Evolutionary conservation across 2,329 filamentous ascomycete genomes (phyloP), one percentile per base, ranked within the genome.

Genomic region (Aspergillus sp.): DNA sequence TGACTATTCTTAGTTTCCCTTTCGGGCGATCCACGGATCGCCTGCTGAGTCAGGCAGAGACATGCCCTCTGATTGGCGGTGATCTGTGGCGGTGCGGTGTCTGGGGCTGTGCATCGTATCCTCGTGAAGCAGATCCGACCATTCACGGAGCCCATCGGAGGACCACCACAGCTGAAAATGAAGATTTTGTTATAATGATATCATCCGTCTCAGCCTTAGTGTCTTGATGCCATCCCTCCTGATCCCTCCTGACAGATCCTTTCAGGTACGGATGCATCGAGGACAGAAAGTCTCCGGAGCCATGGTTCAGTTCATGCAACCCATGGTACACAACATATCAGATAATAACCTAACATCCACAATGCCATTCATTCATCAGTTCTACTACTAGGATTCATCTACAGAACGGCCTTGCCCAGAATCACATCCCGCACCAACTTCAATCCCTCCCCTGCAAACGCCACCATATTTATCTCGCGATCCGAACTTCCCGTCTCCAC

Each of bases 401-500:
- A 51, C 38, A 52, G 16, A 16, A 23, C 45, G 10, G 50, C 58
- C 47, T 61, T 56, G 43, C 55, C 60, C 41, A 76, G 76, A 38
- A 86, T 75, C 31, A 83, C 78, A 69, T 86, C 83, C 60, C 73
- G 76, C 58, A 86, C 65, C 56, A 86, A 64, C 61, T 65, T 78
- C 71, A 86, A 69, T 20, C 73, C 82, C 66, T 83, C 82, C 3
- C 76, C 73, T 0, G 84, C 82, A 75, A 87, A 87, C 34, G 68
- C 67, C 53, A 86, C 75, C 84, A 87, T 87, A 63, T 87, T 88
- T 47, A 59, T 78, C 63, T 81, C 78, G 51, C 84, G 71, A 62
- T 86, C 78, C 2, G 66, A 72, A 7, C 75, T 78, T 6, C 78
- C 81, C 1, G 83, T 86, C 47, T 82, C 76, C 23, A 83, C 61